Evolutionary conservation across 768 basidiomycete species (phyloP).

Genomic region (Lactarius trivialis): DNA sequence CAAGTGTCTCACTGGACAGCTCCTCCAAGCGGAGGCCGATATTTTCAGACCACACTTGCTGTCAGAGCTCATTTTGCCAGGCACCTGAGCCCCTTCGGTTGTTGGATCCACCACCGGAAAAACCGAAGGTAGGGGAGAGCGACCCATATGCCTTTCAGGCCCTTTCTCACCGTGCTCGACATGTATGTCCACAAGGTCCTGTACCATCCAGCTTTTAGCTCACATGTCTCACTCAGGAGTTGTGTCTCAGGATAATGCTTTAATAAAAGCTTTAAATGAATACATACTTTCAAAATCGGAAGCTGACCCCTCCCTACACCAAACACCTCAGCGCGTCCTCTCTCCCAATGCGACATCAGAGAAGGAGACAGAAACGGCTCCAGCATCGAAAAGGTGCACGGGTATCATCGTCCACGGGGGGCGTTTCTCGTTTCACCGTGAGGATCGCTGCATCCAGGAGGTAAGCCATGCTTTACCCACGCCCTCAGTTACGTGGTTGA

Average conservation of each 20-base stretch:
- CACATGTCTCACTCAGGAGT: neutral
- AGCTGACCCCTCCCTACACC: conserved; percentile 42
- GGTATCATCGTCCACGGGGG: conserved; percentile 37
- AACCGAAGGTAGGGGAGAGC: conserved; percentile 80
- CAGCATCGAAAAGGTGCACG: conserved; percentile 30
- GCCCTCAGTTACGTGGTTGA: neutral
- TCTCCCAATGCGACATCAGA: conserved; percentile 44
- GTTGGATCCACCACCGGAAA: conserved; percentile 92
- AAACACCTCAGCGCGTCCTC: conserved; percentile 49
- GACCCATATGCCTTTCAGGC: conserved; percentile 90
- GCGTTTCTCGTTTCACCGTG: conserved; percentile 78
- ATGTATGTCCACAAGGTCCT: conserved; percentile 58
- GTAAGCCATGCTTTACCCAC: conserved; percentile 35
- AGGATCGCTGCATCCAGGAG: conserved; percentile 68
- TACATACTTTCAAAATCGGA: conserved; percentile 64
- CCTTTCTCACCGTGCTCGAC: conserved; percentile 81
- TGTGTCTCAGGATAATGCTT: conserved; percentile 55
- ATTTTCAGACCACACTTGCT: conserved; percentile 64
- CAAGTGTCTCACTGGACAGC: conserved; percentile 63
- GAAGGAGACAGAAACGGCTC: conserved; percentile 37
- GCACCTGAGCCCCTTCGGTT: conserved; percentile 54
- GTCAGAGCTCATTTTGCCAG: conserved; percentile 76
- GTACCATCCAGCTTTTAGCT: neutral
- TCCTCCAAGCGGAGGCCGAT: conserved; percentile 70
- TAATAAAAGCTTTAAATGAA: conserved; percentile 59